Conservation (phyloP, 78 protist species). For the Dictyostelium citrinum region DNA sequence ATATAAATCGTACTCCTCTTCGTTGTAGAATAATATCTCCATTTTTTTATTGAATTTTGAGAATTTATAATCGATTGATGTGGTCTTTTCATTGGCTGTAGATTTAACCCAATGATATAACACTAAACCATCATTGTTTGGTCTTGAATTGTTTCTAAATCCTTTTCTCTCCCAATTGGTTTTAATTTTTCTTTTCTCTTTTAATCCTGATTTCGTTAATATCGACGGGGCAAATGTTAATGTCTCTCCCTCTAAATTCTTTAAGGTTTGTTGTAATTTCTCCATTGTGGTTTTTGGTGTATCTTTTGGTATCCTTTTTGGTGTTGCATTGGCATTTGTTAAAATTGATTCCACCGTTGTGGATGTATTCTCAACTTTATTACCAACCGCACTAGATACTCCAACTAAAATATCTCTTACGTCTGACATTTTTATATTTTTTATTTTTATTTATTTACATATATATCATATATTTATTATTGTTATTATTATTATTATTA, state of each 20-base stretch:
- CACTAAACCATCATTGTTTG: neutral
- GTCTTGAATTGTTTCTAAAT: slow-evolving; percentile 25
- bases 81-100: neutral
- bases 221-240: slow-evolving; percentile 14
- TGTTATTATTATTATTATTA: no score
- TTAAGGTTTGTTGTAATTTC: slow-evolving; percentile 34
- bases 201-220: slow-evolving; percentile 9
- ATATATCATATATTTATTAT: neutral
- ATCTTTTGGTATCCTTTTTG: slow-evolving; percentile 15
- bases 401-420: slow-evolving; percentile 58
- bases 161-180: slow-evolving; percentile 19
- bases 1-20: slow-evolving; percentile 66
- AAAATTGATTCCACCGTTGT: neutral
- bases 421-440: slow-evolving; percentile 19
- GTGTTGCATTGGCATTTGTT: neutral
- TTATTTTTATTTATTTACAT: neutral
- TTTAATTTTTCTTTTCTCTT: slow-evolving; percentile 45
- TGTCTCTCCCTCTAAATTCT: slow-evolving; percentile 60
- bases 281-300: slow-evolving; percentile 33
- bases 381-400: neutral
- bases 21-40: slow-evolving; percentile 60
- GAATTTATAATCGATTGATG: slow-evolving; percentile 43
- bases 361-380: neutral
- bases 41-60: slow-evolving; percentile 51
- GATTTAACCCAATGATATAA: slow-evolving; percentile 57